These are phyloP conservation scores for Neonothopanus nambi DNA, from an alignment of 1,284 basidiomycete species.

Conservation along the genomic window DNA sequence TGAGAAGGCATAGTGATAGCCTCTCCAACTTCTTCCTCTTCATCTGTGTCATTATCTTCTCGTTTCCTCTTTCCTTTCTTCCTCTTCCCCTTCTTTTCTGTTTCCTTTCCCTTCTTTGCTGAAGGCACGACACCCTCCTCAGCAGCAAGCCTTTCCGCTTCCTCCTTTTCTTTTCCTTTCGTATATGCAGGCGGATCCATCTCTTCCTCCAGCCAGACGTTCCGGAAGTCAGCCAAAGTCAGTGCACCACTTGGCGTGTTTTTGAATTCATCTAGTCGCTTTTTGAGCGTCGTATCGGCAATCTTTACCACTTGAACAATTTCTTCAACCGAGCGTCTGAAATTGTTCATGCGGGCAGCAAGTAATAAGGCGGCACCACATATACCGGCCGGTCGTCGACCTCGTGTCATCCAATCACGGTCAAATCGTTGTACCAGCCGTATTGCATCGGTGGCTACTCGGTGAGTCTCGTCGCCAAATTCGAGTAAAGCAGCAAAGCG, in stretches of 20 bases:
- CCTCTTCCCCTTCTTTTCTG: slow-evolving; percentile 30
- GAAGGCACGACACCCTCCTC: slow-evolving; percentile 29
- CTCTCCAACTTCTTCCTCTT: slow-evolving; percentile 28
- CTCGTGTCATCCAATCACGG: slow-evolving; percentile 96
- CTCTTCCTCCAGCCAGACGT: slow-evolving; percentile 89
- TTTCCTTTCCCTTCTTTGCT: slow-evolving; percentile 37
- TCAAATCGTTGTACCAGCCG: slow-evolving; percentile 94
- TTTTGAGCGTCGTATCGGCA: slow-evolving; percentile 90
- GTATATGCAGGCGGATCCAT: slow-evolving; percentile 89
- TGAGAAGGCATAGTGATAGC: slow-evolving; percentile 16
- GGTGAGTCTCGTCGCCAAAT: slow-evolving; percentile 92
- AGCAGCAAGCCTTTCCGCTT: slow-evolving; percentile 50
- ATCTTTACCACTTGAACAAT: slow-evolving; percentile 99
- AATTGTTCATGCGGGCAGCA: slow-evolving; percentile 98
- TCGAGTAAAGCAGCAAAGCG: slow-evolving; percentile 96
- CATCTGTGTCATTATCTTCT: slow-evolving; percentile 35
- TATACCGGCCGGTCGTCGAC: slow-evolving; percentile 94
- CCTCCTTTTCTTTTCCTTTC: slow-evolving; percentile 72
- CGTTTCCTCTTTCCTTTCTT: slow-evolving; percentile 41
- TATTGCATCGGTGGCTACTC: slow-evolving; percentile 91
- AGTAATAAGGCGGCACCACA: slow-evolving; percentile 95
- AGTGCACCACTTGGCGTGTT: slow-evolving; percentile 84
- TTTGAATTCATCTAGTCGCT: slow-evolving; percentile 95
- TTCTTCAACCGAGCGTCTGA: slow-evolving; percentile 89
- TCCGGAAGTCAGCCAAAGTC: slow-evolving; percentile 90